phyloP scores from a whole-genome alignment of 2,329 filamentous ascomycete genomes.

The Cladophialophora chaetospira region DNA sequence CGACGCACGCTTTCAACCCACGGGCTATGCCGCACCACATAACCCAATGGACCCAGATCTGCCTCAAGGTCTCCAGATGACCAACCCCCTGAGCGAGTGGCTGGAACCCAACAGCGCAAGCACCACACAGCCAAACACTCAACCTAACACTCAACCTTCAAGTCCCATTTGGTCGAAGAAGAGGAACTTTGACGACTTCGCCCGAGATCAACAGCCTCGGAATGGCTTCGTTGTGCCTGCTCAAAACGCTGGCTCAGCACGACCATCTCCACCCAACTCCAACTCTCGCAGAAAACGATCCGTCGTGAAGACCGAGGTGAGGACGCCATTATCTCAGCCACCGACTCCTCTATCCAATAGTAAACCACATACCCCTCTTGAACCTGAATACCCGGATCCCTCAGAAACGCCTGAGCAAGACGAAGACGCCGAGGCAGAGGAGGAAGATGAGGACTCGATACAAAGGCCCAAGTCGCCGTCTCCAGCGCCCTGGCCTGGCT shows the following conservation, averaged over 20 bases:
- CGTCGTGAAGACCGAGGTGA: constrained; percentile 23
- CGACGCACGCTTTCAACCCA: constrained; percentile 30
- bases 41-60: constrained; percentile 29
- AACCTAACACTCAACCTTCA: constrained; percentile 33
- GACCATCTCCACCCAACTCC: constrained; percentile 15
- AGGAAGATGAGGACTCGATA: constrained; percentile 17
- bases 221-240: constrained; percentile 21
- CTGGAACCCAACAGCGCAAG: constrained; percentile 26
- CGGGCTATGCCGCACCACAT: constrained; percentile 30
- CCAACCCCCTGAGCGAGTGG: constrained; percentile 20
- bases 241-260: constrained; percentile 6
- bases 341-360: constrained; percentile 25
- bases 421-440: constrained; percentile 27
- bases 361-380: constrained; percentile 24
- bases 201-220: constrained; percentile 20
- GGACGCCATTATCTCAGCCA: constrained; percentile 17
- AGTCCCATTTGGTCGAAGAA: constrained; percentile 32
- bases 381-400: constrained; percentile 7
- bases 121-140: constrained; percentile 28
- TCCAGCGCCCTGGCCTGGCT: constrained; percentile 26
- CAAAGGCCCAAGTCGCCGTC: constrained; percentile 24
- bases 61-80: constrained; percentile 22
- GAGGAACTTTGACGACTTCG: constrained; percentile 30
- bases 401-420: constrained; percentile 14
- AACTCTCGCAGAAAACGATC: constrained; percentile 17